phyloP scores from a whole-genome alignment of 108 stramenopile genomes.

The Chaetoceros muelleri region DNA sequence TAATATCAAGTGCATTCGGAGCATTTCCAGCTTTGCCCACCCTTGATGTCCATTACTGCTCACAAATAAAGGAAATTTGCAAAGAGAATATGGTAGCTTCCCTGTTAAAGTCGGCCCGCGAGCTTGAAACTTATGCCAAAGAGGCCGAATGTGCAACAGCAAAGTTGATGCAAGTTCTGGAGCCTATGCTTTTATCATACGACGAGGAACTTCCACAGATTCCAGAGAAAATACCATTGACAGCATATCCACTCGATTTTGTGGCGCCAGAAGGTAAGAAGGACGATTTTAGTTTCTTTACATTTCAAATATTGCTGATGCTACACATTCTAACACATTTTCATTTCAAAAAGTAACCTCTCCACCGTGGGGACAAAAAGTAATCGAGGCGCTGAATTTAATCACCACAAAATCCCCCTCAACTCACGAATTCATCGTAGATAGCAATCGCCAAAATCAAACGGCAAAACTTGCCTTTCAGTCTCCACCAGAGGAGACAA shows the following conservation, averaged over 20 bases:
- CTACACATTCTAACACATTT: neutral
- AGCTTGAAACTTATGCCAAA: slow-evolving; percentile 75
- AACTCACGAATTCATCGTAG: too few species aligned
- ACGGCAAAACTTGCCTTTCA: slow-evolving; percentile 10
- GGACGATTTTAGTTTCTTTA: slow-evolving; percentile 1
- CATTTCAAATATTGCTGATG: neutral
- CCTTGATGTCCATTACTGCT: slow-evolving; percentile 76
- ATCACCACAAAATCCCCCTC: neutral
- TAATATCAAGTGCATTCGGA: slow-evolving; percentile 44
- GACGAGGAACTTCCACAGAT: slow-evolving; percentile 38
- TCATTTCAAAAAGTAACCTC: slow-evolving; percentile 17
- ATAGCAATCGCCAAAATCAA: too few species aligned
- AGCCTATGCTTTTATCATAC: slow-evolving; percentile 52
- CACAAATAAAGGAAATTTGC: slow-evolving; percentile 60
- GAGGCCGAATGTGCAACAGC: slow-evolving; percentile 72
- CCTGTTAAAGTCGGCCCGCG: slow-evolving; percentile 63
- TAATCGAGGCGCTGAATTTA: slow-evolving; percentile 55
- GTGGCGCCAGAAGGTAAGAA: slow-evolving; percentile 55
- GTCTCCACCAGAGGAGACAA: slow-evolving; percentile 4
- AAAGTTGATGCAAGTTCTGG: slow-evolving; percentile 55
- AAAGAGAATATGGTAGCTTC: slow-evolving; percentile 73
- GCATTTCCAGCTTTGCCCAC: slow-evolving; percentile 69
- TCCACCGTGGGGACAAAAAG: slow-evolving; percentile 76
- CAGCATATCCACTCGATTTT: slow-evolving; percentile 75
- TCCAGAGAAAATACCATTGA: slow-evolving; percentile 53